Evolutionary conservation across 2,329 filamentous ascomycete species (phyloP).

Genomic region (Microsporum ferrugineum): DNA sequence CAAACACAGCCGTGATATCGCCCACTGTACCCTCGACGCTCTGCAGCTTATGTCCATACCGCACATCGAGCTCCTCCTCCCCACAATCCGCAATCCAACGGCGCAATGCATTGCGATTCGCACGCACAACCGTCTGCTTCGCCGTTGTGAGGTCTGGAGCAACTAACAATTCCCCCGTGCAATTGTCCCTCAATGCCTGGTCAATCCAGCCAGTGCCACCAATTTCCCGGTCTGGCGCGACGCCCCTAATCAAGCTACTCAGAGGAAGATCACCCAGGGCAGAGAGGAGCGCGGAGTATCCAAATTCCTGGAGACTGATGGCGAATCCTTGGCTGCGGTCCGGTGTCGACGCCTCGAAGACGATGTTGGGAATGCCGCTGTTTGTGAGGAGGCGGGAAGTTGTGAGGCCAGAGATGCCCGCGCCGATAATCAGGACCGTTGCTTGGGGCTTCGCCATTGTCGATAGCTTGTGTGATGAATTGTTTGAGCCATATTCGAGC

Average conservation of each 20-base stretch:
- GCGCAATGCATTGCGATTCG: not conserved
- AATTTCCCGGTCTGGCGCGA: not conserved
- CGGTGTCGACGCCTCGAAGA: not conserved
- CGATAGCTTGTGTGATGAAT: slow-evolving; percentile 21
- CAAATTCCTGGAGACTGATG: not conserved
- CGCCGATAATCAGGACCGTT: not conserved
- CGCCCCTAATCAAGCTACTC: not conserved
- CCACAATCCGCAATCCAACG: not conserved
- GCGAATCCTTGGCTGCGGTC: not conserved
- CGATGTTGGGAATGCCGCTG: not conserved
- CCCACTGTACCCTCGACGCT: not conserved
- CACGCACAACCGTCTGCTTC: not conserved
- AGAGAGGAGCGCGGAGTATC: not conserved
- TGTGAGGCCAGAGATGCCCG: not conserved
- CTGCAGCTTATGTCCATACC: not conserved
- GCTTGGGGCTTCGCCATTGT: not conserved
- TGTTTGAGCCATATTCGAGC: not conserved
- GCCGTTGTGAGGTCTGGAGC: not conserved
- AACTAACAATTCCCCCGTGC: not conserved
- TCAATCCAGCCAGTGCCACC: not conserved
- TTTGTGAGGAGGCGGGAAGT: not conserved
- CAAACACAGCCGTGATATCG: not conserved
- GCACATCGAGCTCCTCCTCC: not conserved
- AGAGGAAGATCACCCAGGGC: not conserved
- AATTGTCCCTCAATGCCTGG: not conserved